A percentile compares a stretch with the other conserved stretches of the same genome.
Conservation (phyloP, 306 rosid genomes). For the Cicer cuneatum region DNA sequence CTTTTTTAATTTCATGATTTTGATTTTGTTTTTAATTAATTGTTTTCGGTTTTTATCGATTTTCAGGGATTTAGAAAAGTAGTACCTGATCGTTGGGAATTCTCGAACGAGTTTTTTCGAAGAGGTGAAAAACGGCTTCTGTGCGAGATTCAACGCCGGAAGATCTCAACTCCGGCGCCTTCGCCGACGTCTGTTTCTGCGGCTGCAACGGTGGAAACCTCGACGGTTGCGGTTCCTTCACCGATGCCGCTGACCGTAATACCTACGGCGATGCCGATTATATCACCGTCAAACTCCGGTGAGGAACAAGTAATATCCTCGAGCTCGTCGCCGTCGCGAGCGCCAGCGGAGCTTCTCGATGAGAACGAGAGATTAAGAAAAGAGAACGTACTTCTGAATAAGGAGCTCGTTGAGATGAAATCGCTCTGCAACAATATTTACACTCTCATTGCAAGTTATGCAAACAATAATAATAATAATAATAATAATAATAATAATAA, state of each 20-base stretch:
- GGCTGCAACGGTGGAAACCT: not conserved
- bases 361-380: slow-evolving; percentile 84
- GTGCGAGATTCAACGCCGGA: slow-evolving; percentile 83
- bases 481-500: not conserved
- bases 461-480: not conserved
- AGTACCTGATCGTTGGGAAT: slow-evolving; percentile 94
- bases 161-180: slow-evolving; percentile 45
- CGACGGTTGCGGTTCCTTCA: slow-evolving; percentile 29
- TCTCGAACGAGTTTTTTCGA: slow-evolving; percentile 76
- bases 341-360: slow-evolving; percentile 69
- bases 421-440: slow-evolving; percentile 78
- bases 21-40: not conserved
- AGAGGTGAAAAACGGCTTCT: slow-evolving; percentile 71
- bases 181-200: not conserved
- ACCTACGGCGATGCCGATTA: slow-evolving; percentile 42
- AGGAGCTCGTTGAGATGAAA: slow-evolving; percentile 76
- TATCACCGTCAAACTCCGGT: slow-evolving; percentile 70
- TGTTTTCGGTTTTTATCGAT: not conserved
- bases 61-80: slow-evolving; percentile 84
- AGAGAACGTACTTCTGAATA: slow-evolving; percentile 69
- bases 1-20: not conserved
- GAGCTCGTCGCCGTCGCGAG: slow-evolving; percentile 60
- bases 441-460: slow-evolving; percentile 63
- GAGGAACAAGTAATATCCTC: slow-evolving; percentile 78
- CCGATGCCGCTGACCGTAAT: slow-evolving; percentile 43